Conservation (phyloP, 441 rosid species). For the Flueggea neowawraea region DNA sequence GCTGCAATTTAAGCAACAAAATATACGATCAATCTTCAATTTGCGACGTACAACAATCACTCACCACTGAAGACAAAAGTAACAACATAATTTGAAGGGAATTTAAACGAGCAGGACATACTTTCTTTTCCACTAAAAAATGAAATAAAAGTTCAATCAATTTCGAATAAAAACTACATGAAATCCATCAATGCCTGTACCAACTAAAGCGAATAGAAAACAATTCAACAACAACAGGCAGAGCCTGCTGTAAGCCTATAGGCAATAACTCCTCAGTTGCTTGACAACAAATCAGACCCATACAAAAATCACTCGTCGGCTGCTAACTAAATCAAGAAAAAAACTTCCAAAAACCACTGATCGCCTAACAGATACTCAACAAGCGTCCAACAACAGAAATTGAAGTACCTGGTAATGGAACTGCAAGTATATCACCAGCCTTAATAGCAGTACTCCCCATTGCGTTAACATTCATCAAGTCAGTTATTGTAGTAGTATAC, state of each 20-base stretch:
- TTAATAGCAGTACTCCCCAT: conserved; percentile 75
- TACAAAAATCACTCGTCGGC: background rate
- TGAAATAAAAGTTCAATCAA: too few relatives aligned
- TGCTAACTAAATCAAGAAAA: background rate
- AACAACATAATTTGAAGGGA: background rate
- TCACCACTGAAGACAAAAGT: background rate
- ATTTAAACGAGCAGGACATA: background rate
- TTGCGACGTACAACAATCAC: too few relatives aligned
- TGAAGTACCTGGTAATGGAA: conserved; percentile 70
- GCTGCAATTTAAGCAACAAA: conserved; percentile 41
- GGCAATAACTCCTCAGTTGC: too few relatives aligned
- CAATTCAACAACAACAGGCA: too few relatives aligned
- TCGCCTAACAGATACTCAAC: background rate
- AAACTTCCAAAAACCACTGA: background rate
- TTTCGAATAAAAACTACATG: too few relatives aligned
- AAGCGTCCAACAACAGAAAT: too few relatives aligned
- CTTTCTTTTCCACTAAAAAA: too few relatives aligned
- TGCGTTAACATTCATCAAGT: conserved; percentile 91
- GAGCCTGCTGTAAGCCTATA: too few relatives aligned
- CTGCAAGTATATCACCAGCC: conserved; percentile 79
- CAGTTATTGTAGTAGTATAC: conserved; percentile 73
- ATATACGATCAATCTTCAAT: conserved; percentile 1
- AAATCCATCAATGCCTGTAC: too few relatives aligned
- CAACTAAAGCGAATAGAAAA: too few relatives aligned
- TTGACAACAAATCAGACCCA: too few relatives aligned